These are phyloP conservation scores for Oryza punctata DNA, from an alignment of 176 grass and related monocot species.

Conservation along the genomic window DNA sequence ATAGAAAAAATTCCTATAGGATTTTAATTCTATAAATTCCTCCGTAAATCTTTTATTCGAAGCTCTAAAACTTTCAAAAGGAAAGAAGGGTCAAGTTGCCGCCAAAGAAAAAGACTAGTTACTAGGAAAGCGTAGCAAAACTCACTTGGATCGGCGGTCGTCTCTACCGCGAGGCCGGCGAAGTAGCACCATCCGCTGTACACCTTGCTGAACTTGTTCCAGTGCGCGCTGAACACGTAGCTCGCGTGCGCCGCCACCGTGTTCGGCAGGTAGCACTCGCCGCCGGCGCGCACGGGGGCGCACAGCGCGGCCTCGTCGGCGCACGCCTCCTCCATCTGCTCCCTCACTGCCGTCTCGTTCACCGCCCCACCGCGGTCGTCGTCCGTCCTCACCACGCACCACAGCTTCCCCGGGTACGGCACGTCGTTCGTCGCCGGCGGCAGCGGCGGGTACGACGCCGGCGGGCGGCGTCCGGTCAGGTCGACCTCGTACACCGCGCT, in stretches of 20 bases:
- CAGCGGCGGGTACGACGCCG: constrained; percentile 45
- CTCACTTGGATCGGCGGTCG: constrained; percentile 61
- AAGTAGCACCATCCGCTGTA: constrained; percentile 70
- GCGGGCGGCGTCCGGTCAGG: constrained; percentile 30
- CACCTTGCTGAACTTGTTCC: constrained; percentile 63
- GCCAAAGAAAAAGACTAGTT: too few relatives aligned
- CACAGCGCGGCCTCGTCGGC: constrained; percentile 40
- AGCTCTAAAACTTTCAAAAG: too few relatives aligned
- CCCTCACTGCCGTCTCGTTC: constrained; percentile 40
- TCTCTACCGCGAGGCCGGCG: constrained; percentile 54
- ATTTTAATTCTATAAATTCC: too few relatives aligned
- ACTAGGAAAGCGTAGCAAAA: neutral
- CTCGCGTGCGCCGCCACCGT: constrained; percentile 39
- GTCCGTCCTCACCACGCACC: constrained; percentile 51
- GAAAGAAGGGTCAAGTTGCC: too few relatives aligned
- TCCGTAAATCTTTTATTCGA: too few relatives aligned
- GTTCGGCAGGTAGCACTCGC: constrained; percentile 44
- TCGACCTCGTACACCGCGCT: constrained; percentile 62
- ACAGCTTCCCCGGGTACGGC: constrained; percentile 52
- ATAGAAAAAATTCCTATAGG: too few relatives aligned
- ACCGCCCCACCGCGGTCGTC: neutral
- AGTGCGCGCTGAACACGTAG: constrained; percentile 72
- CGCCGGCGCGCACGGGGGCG: constrained; percentile 37
- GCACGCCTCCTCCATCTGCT: constrained; percentile 45
- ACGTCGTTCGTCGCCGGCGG: constrained; percentile 48